Percentiles rank a stretch among this genome's conserved stretches.
Conservation (phyloP, 2,329 filamentous ascomycete genomes). For the Neofusicoccum ribis region DNA sequence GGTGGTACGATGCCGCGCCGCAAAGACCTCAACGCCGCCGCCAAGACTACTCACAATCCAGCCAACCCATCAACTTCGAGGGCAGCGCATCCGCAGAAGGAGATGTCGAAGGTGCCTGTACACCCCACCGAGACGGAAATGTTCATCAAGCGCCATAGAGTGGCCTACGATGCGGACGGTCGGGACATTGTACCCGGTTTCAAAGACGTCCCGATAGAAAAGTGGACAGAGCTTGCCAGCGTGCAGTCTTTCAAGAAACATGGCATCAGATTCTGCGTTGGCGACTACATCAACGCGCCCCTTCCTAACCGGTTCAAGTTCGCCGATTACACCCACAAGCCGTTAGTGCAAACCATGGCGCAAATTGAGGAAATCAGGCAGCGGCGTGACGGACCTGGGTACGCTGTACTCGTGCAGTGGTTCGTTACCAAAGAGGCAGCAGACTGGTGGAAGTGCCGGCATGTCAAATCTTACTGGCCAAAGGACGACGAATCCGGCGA, state of each 20-base stretch:
- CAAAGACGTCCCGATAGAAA: not conserved
- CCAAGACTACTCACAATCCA: not conserved
- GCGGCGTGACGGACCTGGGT: not conserved
- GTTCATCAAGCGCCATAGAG: conserved; percentile 10
- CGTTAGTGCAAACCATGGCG: conserved; percentile 4
- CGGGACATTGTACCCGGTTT: conserved; percentile 10
- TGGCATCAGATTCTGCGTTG: not conserved
- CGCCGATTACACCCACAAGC: conserved; percentile 9
- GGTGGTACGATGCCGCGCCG: not conserved
- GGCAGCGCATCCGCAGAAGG: not conserved
- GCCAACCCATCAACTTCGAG: not conserved
- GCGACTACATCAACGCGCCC: conserved; percentile 9
- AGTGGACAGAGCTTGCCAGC: not conserved
- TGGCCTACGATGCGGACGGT: conserved; percentile 5
- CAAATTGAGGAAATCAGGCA: not conserved
- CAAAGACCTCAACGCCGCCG: not conserved
- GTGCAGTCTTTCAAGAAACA: not conserved
- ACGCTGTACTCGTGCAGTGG: conserved; percentile 12
- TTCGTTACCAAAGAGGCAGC: conserved; percentile 10
- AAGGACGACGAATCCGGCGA: not conserved
- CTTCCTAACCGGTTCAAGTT: conserved; percentile 14
- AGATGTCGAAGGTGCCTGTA: not conserved
- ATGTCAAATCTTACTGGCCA: not conserved
- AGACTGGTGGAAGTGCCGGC: conserved; percentile 4
- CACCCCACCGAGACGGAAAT: not conserved